Evolutionary conservation across 2,329 filamentous ascomycete species (phyloP).

Genomic region (Beauveria bassiana): DNA sequence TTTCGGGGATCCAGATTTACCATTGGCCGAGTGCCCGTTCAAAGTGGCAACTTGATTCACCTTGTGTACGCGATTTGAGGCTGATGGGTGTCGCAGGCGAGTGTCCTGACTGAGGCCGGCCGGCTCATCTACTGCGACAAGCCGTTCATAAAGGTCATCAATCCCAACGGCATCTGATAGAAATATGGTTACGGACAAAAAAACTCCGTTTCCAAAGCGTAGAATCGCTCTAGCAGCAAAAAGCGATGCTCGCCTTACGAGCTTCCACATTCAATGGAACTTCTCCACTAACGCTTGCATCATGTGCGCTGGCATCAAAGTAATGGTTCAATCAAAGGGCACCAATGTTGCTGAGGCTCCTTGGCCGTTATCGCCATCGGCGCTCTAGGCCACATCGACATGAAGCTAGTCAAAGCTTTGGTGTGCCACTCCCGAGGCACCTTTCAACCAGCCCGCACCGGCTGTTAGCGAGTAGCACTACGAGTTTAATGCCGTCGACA

Average conservation of each 20-base stretch:
- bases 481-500: constrained; percentile 11
- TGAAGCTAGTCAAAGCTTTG: constrained; percentile 14
- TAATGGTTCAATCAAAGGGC: constrained; percentile 13
- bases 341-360: constrained; percentile 7
- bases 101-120: constrained; percentile 10
- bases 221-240: background rate
- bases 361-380: constrained; percentile 13
- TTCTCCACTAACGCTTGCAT: constrained; percentile 10
- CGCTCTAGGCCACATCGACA: constrained; percentile 13
- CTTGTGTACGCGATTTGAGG: too few species aligned
- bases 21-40: too few species aligned
- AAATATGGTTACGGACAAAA: constrained; percentile 12
- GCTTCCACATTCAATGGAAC: constrained; percentile 5
- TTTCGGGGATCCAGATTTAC: too few species aligned
- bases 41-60: too few species aligned
- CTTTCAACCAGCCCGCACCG: background rate
- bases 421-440: background rate
- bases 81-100: background rate
- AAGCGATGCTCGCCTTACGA: constrained; percentile 12
- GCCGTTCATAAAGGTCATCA: constrained; percentile 11
- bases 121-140: constrained; percentile 13
- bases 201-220: background rate
- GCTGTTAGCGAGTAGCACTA: constrained; percentile 1
- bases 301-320: constrained; percentile 14
- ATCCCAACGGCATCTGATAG: background rate